These are phyloP conservation scores for Colletotrichum sansevieriae DNA, from an alignment of 2,329 filamentous ascomycete genomes.

Conservation along the genomic window DNA sequence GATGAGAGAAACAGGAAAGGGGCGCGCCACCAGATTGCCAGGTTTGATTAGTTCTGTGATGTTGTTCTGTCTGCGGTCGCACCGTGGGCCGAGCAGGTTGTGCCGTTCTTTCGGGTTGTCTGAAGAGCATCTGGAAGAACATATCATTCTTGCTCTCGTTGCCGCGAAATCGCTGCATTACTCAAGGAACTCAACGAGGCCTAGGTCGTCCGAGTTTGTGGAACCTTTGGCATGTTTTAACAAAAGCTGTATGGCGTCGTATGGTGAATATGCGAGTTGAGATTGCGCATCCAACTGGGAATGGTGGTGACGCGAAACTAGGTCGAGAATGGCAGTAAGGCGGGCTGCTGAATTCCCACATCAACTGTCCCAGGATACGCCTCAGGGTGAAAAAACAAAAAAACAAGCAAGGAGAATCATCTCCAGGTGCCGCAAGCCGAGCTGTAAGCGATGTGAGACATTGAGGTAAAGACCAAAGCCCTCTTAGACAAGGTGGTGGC, in stretches of 20 bases:
- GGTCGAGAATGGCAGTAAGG: not conserved
- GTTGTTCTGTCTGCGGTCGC: not conserved
- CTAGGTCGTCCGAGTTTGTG: too few relatives aligned
- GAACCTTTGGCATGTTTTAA: not conserved
- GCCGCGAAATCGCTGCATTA: not conserved
- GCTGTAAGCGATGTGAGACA: conserved; percentile 25
- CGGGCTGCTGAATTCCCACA: not conserved
- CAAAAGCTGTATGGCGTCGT: not conserved
- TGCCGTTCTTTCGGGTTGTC: not conserved
- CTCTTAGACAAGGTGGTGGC: conserved; percentile 9
- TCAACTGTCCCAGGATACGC: not conserved
- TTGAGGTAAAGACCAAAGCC: not conserved
- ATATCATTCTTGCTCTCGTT: not conserved
- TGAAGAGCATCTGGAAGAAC: not conserved
- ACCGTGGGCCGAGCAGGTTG: not conserved
- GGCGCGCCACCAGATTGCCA: conserved; percentile 8
- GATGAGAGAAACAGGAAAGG: conserved; percentile 8
- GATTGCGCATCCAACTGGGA: not conserved
- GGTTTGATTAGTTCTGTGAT: not conserved
- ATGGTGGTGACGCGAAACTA: not conserved
- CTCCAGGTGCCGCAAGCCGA: not conserved
- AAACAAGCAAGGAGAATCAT: not conserved
- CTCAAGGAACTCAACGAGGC: too few relatives aligned
- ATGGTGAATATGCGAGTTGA: not conserved
- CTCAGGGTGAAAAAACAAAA: not conserved